phyloP scores from a whole-genome alignment of 352 stramenopile genomes.

The Pythium rishiriense region DNA sequence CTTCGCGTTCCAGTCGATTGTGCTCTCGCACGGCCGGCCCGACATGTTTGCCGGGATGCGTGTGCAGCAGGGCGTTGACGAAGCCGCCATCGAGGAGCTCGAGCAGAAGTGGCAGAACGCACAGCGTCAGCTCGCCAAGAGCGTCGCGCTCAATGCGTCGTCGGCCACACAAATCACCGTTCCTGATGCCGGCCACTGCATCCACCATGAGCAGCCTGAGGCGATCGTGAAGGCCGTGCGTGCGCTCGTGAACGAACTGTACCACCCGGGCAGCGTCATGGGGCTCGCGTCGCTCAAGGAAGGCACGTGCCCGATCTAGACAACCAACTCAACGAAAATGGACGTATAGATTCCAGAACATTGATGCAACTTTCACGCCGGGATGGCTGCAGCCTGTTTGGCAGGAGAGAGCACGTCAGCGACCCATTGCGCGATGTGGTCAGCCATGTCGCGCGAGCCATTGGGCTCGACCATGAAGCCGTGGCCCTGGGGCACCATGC shows the following conservation, averaged over 20 bases:
- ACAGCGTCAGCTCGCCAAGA: slow-evolving; percentile 54
- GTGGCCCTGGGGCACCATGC: slow-evolving; percentile 56
- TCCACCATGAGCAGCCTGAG: slow-evolving; percentile 74
- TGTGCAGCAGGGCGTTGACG: slow-evolving; percentile 47
- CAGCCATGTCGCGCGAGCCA: slow-evolving; percentile 64
- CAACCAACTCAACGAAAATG: slow-evolving; percentile 5
- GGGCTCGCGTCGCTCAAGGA: slow-evolving; percentile 13
- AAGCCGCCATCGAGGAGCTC: slow-evolving; percentile 38
- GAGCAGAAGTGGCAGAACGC: slow-evolving; percentile 70
- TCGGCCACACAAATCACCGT: slow-evolving; percentile 52
- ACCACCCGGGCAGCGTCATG: slow-evolving; percentile 2
- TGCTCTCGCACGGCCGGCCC: slow-evolving; percentile 63
- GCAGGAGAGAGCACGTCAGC: slow-evolving; percentile 19
- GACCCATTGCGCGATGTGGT: slow-evolving; percentile 60
- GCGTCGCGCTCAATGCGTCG: slow-evolving; percentile 30
- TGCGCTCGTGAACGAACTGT: slow-evolving; percentile 43
- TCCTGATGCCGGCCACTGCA: slow-evolving; percentile 60
- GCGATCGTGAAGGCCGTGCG: slow-evolving; percentile 55
- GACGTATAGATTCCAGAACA: neutral
- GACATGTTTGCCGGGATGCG: slow-evolving; percentile 78
- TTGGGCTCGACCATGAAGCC: slow-evolving; percentile 80
- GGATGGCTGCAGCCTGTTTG: neutral
- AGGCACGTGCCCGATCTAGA: slow-evolving; percentile 18
- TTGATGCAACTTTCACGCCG: neutral
- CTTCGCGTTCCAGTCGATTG: slow-evolving; percentile 60